Conservation (phyloP, 2,329 filamentous ascomycete species). For the Claviceps sp. region DNA sequence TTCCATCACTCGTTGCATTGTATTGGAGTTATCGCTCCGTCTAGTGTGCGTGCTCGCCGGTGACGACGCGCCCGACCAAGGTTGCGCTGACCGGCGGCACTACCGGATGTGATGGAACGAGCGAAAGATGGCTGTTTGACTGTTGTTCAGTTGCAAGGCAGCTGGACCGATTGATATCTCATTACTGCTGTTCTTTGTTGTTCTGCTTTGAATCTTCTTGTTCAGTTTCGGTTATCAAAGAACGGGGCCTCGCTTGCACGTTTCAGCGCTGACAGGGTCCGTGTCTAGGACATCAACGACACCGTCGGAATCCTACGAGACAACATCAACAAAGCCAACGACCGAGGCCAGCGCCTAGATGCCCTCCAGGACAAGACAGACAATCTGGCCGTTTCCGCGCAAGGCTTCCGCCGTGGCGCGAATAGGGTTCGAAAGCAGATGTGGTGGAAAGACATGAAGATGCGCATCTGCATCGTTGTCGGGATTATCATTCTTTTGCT, state of each 20-base stretch:
- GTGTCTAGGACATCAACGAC: constrained; percentile 79
- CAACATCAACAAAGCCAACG: constrained; percentile 93
- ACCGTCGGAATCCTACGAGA: constrained; percentile 91
- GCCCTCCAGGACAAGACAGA: constrained; percentile 88
- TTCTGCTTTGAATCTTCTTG: background rate
- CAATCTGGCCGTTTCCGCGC: constrained; percentile 82
- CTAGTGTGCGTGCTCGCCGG: too few species aligned
- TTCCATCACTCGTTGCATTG: too few species aligned
- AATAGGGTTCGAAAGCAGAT: constrained; percentile 95
- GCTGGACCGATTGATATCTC: background rate
- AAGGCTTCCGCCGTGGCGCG: constrained; percentile 90
- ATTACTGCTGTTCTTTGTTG: background rate
- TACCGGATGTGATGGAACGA: too few species aligned
- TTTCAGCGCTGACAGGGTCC: constrained; percentile 8
- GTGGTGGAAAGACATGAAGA: constrained; percentile 99
- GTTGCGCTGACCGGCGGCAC: too few species aligned
- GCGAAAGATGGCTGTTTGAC: too few species aligned
- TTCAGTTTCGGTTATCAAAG: too few species aligned
- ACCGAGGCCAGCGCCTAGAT: constrained; percentile 82
- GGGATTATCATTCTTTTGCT: constrained; percentile 85
- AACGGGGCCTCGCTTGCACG: background rate
- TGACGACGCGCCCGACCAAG: too few species aligned
- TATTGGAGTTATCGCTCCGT: too few species aligned
- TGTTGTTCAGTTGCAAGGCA: too few species aligned
- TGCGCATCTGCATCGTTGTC: constrained; percentile 89